Conservation (phyloP, 2,329 filamentous ascomycete genomes). For the Aschersonia sp. region DNA sequence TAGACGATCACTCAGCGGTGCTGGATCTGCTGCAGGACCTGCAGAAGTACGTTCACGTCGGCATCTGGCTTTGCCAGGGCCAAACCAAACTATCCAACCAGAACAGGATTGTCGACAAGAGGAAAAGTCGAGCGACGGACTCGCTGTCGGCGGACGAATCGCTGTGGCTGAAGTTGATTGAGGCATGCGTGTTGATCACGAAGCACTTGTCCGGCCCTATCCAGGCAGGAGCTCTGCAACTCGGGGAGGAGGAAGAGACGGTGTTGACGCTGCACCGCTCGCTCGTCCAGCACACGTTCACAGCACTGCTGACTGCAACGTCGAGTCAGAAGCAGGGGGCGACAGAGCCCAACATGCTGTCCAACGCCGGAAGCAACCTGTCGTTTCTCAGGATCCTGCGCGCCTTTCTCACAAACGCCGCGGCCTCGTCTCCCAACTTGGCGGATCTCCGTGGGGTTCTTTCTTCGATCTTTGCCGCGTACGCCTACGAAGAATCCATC, state of each 20-base stretch:
- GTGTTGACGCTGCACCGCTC: slow-evolving; percentile 56
- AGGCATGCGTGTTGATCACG: slow-evolving; percentile 47
- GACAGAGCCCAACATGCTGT: slow-evolving; percentile 19
- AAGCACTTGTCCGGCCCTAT: slow-evolving; percentile 46
- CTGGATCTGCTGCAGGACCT: slow-evolving; percentile 63
- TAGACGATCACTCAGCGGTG: slow-evolving; percentile 44
- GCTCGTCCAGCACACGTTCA: slow-evolving; percentile 82
- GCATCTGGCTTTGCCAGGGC: slow-evolving; percentile 87
- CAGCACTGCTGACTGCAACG: slow-evolving; percentile 65
- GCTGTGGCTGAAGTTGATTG: slow-evolving; percentile 48
- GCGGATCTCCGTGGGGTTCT: slow-evolving; percentile 77
- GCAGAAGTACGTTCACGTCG: slow-evolving; percentile 82
- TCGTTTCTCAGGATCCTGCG: slow-evolving; percentile 82
- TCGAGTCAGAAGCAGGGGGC: slow-evolving; percentile 29
- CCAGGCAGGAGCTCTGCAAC: slow-evolving; percentile 15
- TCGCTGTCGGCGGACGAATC: slow-evolving; percentile 37
- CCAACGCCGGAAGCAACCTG: slow-evolving; percentile 36
- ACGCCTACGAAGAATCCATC: slow-evolving; percentile 87
- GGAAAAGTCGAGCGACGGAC: slow-evolving; percentile 26
- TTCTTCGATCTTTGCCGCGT: slow-evolving; percentile 82
- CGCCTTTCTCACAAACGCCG: slow-evolving; percentile 73
- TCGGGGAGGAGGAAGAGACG: slow-evolving; percentile 38
- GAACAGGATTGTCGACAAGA: slow-evolving; percentile 32
- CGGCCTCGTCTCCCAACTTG: slow-evolving; percentile 68
- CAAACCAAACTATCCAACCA: slow-evolving; percentile 52